Base-by-base conservation (phyloP, 139 green algal species). In the Micractinium sp. region DNA sequence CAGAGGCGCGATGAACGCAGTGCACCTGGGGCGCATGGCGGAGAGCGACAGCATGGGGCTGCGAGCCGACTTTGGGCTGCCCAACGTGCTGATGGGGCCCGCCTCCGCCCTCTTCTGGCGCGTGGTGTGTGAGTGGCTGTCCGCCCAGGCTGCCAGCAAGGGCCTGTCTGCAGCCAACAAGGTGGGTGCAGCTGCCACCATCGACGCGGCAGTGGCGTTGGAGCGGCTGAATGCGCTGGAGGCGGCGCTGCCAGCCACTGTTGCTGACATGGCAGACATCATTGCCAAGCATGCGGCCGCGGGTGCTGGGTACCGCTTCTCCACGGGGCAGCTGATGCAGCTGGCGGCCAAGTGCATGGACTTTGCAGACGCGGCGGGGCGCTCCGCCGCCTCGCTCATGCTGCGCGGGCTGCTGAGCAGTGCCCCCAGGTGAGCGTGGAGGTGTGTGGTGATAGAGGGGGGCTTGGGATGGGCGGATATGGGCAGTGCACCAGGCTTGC, bases 151-250 rank as follows among this genome's bases (percentile, higher is more conserved):
- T 19, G 84, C 74, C 31, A 80, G 80, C 31, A 87, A 87, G 35
- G 92, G 94, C 47, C n/a, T 90, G 35, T 85, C 93, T 19, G 94
- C 94, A 14, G 94, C 93, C 53, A 69, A 75, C 66, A 85, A 88
- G 15, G 87, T 63, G 61, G 93, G 94, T 36, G 86, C 88, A 5
- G 76, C 35, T 14, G 89, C 90, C 47, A 69, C 56, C 73, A 87
- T 91, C 29, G 93, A 95, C 39, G 87, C 88, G 2, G 92, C 93
- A 23, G 76, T 56, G 38, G 92, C 92, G 1, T 80, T 81, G 1
- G 93, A 94, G 33, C 60, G 79, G 15, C 80, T 95, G 3, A 92
- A 95, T 60, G 94, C 93, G 36, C 90, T 96, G 35, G 94, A 96
- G 41, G 63, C 76, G 15, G 89, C 84, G 22, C 88, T 96, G 84